These are phyloP conservation scores for Fusarium heterosporum DNA, from an alignment of 2,329 filamentous ascomycete genomes.

Conservation along the genomic window DNA sequence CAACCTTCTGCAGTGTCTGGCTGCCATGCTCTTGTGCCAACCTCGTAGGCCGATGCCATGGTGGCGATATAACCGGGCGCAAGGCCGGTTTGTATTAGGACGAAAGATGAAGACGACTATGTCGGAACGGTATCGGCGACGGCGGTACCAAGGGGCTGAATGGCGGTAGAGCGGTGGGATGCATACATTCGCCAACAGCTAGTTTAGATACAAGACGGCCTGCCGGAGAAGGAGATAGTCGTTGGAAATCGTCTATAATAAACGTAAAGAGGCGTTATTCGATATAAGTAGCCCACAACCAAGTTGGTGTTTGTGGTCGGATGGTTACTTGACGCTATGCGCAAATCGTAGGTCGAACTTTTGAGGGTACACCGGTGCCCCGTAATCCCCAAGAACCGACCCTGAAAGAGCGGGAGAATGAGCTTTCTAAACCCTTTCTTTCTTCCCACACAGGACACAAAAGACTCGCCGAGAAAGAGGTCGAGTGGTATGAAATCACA, in stretches of 20 bases:
- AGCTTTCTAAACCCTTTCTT: constrained; percentile 31
- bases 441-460: constrained; percentile 29
- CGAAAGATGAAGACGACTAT: constrained; percentile 35
- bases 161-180: constrained; percentile 44
- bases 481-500: constrained; percentile 40
- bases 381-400: constrained; percentile 38
- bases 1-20: constrained; percentile 95
- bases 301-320: constrained; percentile 23
- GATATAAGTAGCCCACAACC: constrained; percentile 27
- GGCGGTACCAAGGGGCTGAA: constrained; percentile 42
- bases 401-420: constrained; percentile 34
- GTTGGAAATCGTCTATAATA: constrained; percentile 16
- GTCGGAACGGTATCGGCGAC: constrained; percentile 35
- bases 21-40: constrained; percentile 98
- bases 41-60: constrained; percentile 96
- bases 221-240: constrained; percentile 28
- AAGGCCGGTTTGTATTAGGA: constrained; percentile 38
- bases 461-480: constrained; percentile 43
- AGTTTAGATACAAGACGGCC: constrained; percentile 35
- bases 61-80: constrained; percentile 49
- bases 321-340: constrained; percentile 30
- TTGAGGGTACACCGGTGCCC: constrained; percentile 34
- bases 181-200: constrained; percentile 48
- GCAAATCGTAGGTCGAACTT: constrained; percentile 34
- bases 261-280: constrained; percentile 26